Base-by-base conservation (phyloP, 2,329 filamentous ascomycete species). In the Rhynchosporium secalis region DNA sequence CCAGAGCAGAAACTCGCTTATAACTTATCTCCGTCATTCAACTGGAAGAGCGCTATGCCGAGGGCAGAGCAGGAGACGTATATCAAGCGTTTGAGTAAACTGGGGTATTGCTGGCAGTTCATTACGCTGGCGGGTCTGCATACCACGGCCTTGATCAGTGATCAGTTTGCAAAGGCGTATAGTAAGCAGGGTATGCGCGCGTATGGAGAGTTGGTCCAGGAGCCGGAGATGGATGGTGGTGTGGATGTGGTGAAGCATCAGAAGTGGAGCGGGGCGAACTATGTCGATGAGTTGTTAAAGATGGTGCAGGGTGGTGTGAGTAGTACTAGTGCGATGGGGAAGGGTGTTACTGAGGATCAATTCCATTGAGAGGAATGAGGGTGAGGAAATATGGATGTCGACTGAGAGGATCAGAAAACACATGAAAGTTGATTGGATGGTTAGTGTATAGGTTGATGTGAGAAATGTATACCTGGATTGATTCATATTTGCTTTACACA, bases 71-170 rank as follows among this genome's bases (percentile, higher is more conserved):
- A 99, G 80, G 92, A 96, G 80, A 99, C 95, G 26, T 99, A 98
- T 81, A 99, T 99, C 80, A 82, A 87, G 66, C 91, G 95, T 47
- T 89, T 99, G 46, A 92, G 88, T 65, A 74, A 80, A 66, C 85
- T 99, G 55, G 95, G 95, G 66, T 99, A 99, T 85, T 96, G 92
- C 86, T 99, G 95, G 95, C 95, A 99, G 78, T 99, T 99, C 83
- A 99, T 99, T 81, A 99, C 95, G n/a, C 86, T 99, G 52, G 95
- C 94, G 4, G 95, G 95, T 70, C 84, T 99, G 74, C 95, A 99
- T 82, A 96, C 92, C 66, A 97, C 92, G 3, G 95, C 94, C 43
- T 86, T 99, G 58, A 96, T 96, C 79, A 89, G 88, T 72, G 87
- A 98, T 79, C 86, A 88, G 66, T 99, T 99, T 78, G 87, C 92